These are phyloP conservation scores for Paramecium octaurelia DNA, from an alignment of 73 alveolate species.

Conservation along the genomic window DNA sequence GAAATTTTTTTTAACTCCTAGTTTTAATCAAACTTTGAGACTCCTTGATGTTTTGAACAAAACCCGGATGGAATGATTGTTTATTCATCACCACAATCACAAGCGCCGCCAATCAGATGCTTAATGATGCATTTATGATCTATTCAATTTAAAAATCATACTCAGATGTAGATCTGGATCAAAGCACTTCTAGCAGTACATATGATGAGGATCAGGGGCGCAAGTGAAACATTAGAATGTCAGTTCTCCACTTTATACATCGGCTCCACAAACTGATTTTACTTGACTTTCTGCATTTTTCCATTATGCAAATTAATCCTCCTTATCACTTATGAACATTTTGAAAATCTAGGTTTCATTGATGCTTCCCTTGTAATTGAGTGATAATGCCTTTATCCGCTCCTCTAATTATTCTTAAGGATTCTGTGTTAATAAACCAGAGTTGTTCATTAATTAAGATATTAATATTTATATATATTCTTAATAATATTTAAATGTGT, in stretches of 20 bases:
- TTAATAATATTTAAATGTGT: neutral
- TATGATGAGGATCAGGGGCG: conserved; percentile 43
- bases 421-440: neutral
- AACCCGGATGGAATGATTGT: neutral
- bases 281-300: neutral
- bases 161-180: neutral
- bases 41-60: neutral
- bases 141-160: neutral
- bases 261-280: conserved; percentile 2
- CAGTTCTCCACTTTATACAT: neutral
- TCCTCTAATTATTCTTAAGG: neutral
- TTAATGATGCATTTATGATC: neutral
- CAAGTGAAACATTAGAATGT: conserved; percentile 22
- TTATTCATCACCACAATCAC: conserved; percentile 39
- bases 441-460: neutral
- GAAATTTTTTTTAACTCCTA: neutral
- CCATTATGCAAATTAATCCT: neutral
- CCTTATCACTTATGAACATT: neutral
- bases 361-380: neutral
- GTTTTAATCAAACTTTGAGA: neutral
- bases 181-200: conserved; percentile 4
- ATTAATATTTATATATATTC: neutral
- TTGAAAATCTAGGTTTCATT: neutral
- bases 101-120: conserved; percentile 37
- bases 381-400: neutral